These are phyloP conservation scores for Gossypium mustelinum DNA, from an alignment of 345 rosid species.

Conservation along the genomic window DNA sequence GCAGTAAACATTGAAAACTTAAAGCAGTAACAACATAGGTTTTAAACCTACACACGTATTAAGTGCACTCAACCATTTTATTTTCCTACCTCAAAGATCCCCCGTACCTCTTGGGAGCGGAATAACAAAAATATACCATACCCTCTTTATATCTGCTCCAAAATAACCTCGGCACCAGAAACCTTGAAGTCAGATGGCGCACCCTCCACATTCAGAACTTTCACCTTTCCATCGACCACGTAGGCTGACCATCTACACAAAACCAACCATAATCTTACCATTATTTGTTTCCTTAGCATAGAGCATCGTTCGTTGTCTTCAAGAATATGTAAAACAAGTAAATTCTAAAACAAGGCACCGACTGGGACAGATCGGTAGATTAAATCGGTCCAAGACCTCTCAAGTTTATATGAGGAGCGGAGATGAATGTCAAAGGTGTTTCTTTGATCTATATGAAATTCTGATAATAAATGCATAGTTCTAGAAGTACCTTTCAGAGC, in stretches of 20 bases:
- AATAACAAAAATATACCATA: background rate
- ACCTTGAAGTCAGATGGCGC: slow-evolving; percentile 90
- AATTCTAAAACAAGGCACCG: background rate
- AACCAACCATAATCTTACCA: background rate
- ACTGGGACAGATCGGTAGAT: background rate
- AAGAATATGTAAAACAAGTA: background rate
- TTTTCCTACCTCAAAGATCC: background rate
- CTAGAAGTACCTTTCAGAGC: slow-evolving; percentile 62
- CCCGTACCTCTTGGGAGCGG: background rate
- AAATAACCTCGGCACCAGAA: slow-evolving; percentile 65
- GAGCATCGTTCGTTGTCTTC: background rate
- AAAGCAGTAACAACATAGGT: background rate
- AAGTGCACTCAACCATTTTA: background rate
- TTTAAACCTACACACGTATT: background rate
- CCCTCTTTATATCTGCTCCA: slow-evolving; percentile 59
- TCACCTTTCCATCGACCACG: slow-evolving; percentile 75
- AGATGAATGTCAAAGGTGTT: background rate
- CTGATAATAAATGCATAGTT: background rate
- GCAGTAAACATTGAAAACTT: background rate
- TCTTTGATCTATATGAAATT: background rate
- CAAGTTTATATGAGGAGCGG: background rate
- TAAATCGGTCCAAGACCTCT: background rate
- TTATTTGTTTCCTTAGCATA: background rate
- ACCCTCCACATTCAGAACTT: slow-evolving; percentile 75
- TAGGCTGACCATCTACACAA: slow-evolving; percentile 83